Base-by-base conservation (phyloP, 495 filamentous ascomycete genomes). In the Hyaloscypha finlandica region DNA sequence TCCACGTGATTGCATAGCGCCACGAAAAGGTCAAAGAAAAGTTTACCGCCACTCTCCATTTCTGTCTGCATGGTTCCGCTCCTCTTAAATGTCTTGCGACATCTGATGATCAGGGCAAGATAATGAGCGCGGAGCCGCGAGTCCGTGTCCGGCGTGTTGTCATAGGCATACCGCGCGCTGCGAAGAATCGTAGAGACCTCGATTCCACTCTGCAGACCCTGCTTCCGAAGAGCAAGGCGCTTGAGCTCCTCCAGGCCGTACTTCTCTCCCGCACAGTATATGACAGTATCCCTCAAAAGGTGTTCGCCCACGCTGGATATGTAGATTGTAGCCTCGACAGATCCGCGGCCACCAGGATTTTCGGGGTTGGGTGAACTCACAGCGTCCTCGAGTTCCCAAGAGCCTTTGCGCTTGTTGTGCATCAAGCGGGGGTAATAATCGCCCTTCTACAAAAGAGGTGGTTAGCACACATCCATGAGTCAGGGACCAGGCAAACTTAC, bases 31-130 rank as follows among this genome's bases (percentile, higher is more conserved):
- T 97, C 93, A 77, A 97, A 97, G 81, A 96, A 96, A 73, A 97
- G 78, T 73, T 89, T 89, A 67, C 91, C 92, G 25, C 93, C 93
- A 70, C 83, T 83, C 76, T 92, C 89, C 93, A 97, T 97, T 81
- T 96, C 93, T 72, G 90, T 85, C 79, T 97, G 93, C 93, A 97
- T 96, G n/a, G 93, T 97, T 68, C 93, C 93, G 77, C 92, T 96
- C 45, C 91, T 81, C 83, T 95, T 97, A 81, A 97, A 97, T 4
- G 91, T 96, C 68, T 82, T 83, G 67, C 92, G 83, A 73, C 88
- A 89, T 68, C 93, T 85, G 70, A 97, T 94, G 77, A 97, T 96
- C 74, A 97, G 84, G 31, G 93, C 92, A 30, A 97, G 87, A 73
- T 96, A 97, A 78, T 97, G 93, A 37, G 93, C 92, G 61, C 93